A percentile compares a stretch with the other conserved stretches of the same genome.
Evolutionary conservation across 2,329 filamentous ascomycete species (phyloP).

Genomic region (Neonectria hederae): DNA sequence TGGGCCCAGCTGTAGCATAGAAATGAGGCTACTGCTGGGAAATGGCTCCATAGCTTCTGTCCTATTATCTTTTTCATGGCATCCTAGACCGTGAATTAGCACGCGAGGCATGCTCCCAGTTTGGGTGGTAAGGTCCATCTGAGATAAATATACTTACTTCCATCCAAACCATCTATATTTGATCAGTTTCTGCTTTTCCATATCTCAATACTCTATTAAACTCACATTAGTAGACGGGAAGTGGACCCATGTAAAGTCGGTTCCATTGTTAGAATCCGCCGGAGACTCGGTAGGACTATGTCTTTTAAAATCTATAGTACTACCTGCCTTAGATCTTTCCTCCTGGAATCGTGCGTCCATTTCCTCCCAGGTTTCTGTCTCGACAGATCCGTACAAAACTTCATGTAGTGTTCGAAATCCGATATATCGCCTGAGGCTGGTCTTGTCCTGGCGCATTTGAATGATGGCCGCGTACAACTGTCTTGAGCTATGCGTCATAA

Average conservation of each 20-base stretch:
- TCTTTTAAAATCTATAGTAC: too few relatives aligned
- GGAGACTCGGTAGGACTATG: not conserved
- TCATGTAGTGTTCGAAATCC: too few relatives aligned
- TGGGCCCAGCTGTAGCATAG: constrained; percentile 15
- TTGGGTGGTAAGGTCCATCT: too few relatives aligned
- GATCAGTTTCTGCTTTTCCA: too few relatives aligned
- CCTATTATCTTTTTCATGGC: too few relatives aligned
- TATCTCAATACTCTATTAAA: not conserved
- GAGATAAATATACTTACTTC: not conserved
- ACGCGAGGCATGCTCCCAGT: not conserved
- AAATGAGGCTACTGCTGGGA: not conserved
- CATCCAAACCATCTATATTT: constrained; percentile 21
- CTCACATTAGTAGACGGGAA: constrained; percentile 20
- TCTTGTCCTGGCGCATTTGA: too few relatives aligned
- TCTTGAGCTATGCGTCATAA: too few relatives aligned
- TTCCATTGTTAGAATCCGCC: not conserved
- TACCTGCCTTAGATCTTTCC: not conserved
- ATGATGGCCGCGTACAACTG: too few relatives aligned
- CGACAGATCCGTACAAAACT: too few relatives aligned
- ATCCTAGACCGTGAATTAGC: not conserved
- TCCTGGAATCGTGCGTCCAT: not conserved
- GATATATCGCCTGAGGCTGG: too few relatives aligned
- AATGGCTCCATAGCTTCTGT: not conserved
- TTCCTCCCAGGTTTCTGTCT: not conserved
- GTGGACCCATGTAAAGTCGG: constrained; percentile 19